These are phyloP conservation scores for Taphrina pruni DNA, from an alignment of 1,139 yeast species.

Conservation along the genomic window DNA sequence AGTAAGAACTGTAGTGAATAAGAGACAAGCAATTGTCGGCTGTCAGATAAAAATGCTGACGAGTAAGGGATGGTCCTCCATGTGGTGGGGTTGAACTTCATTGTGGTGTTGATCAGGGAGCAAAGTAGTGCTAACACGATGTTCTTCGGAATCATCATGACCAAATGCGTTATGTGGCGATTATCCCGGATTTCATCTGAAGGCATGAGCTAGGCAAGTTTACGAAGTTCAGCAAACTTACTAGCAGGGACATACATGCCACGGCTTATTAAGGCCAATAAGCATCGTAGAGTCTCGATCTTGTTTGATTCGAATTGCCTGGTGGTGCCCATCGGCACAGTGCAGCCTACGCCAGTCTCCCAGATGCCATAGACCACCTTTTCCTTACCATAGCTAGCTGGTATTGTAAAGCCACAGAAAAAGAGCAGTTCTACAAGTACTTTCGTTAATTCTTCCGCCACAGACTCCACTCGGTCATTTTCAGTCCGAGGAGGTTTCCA, in stretches of 20 bases:
- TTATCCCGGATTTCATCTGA: conserved; percentile 29
- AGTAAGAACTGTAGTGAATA: conserved; percentile 68
- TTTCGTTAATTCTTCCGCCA: conserved; percentile 61
- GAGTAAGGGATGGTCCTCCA: conserved; percentile 55
- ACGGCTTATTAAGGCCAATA: conserved; percentile 68
- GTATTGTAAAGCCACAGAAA: conserved; percentile 65
- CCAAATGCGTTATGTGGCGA: conserved; percentile 35
- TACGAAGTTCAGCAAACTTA: conserved; percentile 52
- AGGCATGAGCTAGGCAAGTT: background rate
- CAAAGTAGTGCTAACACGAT: conserved; percentile 63
- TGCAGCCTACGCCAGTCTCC: conserved; percentile 79
- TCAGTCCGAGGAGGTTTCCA: background rate
- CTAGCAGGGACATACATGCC: conserved; percentile 62
- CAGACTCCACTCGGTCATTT: conserved; percentile 48
- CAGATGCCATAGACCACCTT: conserved; percentile 46
- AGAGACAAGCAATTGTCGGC: conserved; percentile 62
- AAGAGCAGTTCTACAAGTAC: conserved; percentile 63
- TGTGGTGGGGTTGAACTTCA: conserved; percentile 48
- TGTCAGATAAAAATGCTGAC: conserved; percentile 55
- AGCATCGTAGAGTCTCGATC: conserved; percentile 66
- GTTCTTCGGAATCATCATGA: conserved; percentile 50
- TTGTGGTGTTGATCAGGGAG: conserved; percentile 66
- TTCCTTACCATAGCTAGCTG: conserved; percentile 48
- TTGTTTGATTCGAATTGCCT: conserved; percentile 66
- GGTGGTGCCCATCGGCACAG: conserved; percentile 56